Base-by-base conservation (phyloP, 352 stramenopile genomes). In the Globisporangium nagaii region DNA sequence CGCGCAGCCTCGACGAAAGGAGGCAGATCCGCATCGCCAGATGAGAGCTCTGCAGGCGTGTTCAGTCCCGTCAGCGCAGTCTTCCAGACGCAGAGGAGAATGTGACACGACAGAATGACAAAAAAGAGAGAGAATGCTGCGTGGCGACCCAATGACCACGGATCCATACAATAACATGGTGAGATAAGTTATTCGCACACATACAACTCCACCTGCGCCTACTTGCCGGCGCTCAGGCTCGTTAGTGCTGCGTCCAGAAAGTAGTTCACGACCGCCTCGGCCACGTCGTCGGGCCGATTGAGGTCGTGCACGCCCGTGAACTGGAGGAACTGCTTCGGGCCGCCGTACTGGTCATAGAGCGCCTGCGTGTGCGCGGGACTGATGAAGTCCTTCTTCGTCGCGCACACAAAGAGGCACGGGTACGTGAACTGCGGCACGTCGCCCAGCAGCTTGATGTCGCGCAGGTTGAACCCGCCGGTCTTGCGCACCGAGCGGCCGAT, bases 301-400 rank as follows among this genome's bases (percentile, higher is more conserved):
- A 80, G 62, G 53, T 89, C 80, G 47, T 86, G 81, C 8, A 62
- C 60, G 13, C 80, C 80, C 9, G 65, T 65, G 36, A 84, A 87
- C 45, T 79, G 53, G 19, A 84, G 36, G 37, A 81, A 75, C 53
- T 66, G 68, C 64, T 89, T 91, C 6, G 67, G 55, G 0, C 79
- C 79, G 13, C 77, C 78, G 25, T 92, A 92, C 11, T 52, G 45
- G 2, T 86, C 67, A 31, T 63, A 83, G 17, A 92, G 56, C 11
- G 66, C 49, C 48, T 65, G 64, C 15, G 82, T 75, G 25, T 90
- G 79, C 10, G 72, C 59, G 19, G 81, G 81, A 11, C 62, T 73
- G 36, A 92, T 84, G 32, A 92, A 92, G 48, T 90, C 82, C 28
- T 84, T 83, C 64, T 86, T 83, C 0, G 67, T 81, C 13, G 74